A percentile compares a stretch with the other conserved stretches of the same genome.
Evolutionary conservation across 768 basidiomycete genomes (phyloP).

Genomic region (Hydnomerulius pinastri): DNA sequence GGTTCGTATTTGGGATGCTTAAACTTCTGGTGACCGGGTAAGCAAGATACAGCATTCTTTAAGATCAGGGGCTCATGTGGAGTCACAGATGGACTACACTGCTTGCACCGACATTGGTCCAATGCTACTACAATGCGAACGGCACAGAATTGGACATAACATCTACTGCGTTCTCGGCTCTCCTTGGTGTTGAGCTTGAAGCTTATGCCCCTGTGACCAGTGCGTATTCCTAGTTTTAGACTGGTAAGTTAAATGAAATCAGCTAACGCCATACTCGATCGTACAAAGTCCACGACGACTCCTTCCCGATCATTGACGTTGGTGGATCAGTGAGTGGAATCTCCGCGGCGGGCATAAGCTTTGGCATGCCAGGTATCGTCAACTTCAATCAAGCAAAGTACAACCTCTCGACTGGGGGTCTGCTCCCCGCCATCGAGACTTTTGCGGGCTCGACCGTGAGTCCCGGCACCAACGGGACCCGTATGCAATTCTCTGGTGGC

Average conservation of each 20-base stretch:
- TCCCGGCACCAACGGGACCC: background rate
- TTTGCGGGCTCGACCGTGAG: background rate
- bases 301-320: slow-evolving; percentile 12
- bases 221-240: background rate
- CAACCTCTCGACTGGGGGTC: slow-evolving; percentile 15
- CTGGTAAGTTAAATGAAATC: background rate
- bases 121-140: background rate
- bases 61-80: background rate
- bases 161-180: slow-evolving; percentile 6
- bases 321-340: slow-evolving; percentile 17
- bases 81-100: slow-evolving; percentile 15
- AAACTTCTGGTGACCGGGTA: slow-evolving; percentile 20
- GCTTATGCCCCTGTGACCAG: slow-evolving; percentile 1
- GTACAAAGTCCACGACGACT: slow-evolving; percentile 12
- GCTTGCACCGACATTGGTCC: slow-evolving; percentile 6
- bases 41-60: background rate
- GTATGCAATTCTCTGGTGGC: background rate
- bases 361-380: slow-evolving; percentile 7
- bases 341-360: slow-evolving; percentile 9
- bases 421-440: slow-evolving; percentile 6
- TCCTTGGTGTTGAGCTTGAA: background rate
- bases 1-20: slow-evolving; percentile 9
- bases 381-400: slow-evolving; percentile 20
- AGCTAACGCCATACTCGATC: background rate
- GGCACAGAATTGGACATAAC: slow-evolving; percentile 10